These are phyloP conservation scores for Beta corolliflora DNA, from an alignment of 179 eudicot genomes.

Conservation along the genomic window DNA sequence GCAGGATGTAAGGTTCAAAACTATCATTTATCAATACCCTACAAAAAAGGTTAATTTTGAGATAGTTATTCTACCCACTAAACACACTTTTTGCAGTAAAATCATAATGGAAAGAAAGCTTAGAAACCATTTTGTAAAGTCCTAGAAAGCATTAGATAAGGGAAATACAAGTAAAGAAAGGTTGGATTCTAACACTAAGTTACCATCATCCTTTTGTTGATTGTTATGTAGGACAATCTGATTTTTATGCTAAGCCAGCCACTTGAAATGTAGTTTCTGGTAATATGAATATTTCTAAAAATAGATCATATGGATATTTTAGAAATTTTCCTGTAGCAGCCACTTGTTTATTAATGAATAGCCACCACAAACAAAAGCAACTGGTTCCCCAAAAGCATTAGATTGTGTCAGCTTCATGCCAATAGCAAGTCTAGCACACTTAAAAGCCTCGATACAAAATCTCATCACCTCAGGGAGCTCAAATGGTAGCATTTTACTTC, in stretches of 20 bases:
- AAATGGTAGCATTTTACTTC: neutral
- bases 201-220: neutral
- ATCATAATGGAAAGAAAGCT: too few species aligned
- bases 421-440: neutral
- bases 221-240: too few species aligned
- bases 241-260: too few species aligned
- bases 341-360: neutral
- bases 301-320: neutral
- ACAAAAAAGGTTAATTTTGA: too few species aligned
- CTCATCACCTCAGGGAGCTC: neutral
- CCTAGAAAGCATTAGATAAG: too few species aligned
- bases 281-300: neutral
- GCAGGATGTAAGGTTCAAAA: too few species aligned
- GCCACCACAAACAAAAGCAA: neutral
- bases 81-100: too few species aligned
- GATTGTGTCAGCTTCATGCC: neutral
- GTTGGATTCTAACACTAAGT: too few species aligned
- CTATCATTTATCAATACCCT: too few species aligned
- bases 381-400: neutral
- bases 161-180: too few species aligned
- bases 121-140: too few species aligned
- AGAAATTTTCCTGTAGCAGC: neutral
- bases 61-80: too few species aligned
- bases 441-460: neutral
- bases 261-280: neutral